These are phyloP conservation scores for Solanum pinnatisectum DNA, from an alignment of 257 asterid species.

Conservation along the genomic window DNA sequence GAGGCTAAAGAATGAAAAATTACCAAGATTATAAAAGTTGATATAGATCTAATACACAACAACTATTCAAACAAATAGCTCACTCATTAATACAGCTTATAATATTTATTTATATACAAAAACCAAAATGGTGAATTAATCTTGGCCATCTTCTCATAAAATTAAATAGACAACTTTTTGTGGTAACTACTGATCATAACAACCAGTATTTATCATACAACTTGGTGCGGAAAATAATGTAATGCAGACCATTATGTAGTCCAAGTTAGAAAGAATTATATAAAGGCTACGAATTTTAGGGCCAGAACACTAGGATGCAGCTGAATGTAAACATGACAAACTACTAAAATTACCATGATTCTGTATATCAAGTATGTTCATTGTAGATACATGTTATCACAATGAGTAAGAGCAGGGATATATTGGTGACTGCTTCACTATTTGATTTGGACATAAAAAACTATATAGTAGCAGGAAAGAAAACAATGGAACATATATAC, in stretches of 20 bases:
- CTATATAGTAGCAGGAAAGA: neutral
- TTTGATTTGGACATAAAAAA: neutral
- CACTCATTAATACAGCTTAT: neutral
- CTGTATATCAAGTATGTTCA: too few species aligned
- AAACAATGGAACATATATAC: constrained; percentile 14
- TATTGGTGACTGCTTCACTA: neutral
- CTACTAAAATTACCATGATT: too few species aligned
- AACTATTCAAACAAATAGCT: neutral
- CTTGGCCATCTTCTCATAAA: neutral
- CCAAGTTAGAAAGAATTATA: neutral
- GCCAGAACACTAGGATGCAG: neutral
- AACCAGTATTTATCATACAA: neutral
- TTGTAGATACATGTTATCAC: too few species aligned
- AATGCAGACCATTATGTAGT: neutral
- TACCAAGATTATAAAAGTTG: neutral
- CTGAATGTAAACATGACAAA: neutral
- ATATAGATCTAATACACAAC: neutral
- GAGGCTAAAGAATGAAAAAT: neutral
- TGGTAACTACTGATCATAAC: neutral
- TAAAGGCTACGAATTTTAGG: neutral
- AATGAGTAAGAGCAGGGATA: neutral
- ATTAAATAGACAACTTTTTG: neutral
- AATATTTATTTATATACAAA: neutral
- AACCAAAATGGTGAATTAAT: neutral
- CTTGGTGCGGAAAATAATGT: neutral